Evolutionary conservation across 352 stramenopile species (phyloP), one percentile per base, ranked within the genome.

Genomic region (Phytopythium mirpurense): DNA sequence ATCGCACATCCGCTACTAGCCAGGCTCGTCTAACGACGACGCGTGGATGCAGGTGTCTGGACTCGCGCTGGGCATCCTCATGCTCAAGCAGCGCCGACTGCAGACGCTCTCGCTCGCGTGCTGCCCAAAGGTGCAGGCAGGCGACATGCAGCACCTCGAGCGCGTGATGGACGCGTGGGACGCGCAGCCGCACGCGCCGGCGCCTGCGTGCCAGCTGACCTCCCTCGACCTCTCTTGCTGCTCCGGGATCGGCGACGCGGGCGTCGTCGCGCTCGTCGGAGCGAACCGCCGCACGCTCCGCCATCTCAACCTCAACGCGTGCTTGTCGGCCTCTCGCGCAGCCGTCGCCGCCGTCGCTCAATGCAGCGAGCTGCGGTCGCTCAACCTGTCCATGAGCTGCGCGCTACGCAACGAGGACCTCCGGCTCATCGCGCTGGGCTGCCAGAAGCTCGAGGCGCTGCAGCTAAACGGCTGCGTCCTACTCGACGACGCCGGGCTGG

Each of bases 311-410:
- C 55, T 95, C 4, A 70, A 78, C 10, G 74, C 86, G 5, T 61
- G 96, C 24, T 54, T 76, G 23, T 58, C 69, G 7, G 53, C 95
- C 18, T 75, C 62, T 11, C 70, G 75, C 24, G 54, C 49, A 6
- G 71, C 76, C 3, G 96, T 95, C 43, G 47, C 69, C 26, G 73
- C 70, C 2, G 78, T 97, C 55, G 59, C 78, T 0, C 59, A 57
- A 21, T 86, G 74, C 51, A n/a, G 37, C 1, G 54, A 65, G 16
- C 65, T 97, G 3, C 62, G 61, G 24, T 65, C 70, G 1, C 74
- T 97, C 15, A 74, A 88, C 51, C 51, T 97, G 24, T 80, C 67
- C 34, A 79, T 96, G 60, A 96, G 87, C 60, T 71, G 76, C 26
- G 71, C 63, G 12, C 51, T 96, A 15, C 64, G 69, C 8, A 84